These are phyloP conservation scores for Salvia sclarea DNA, from an alignment of 305 asterid species.

Conservation along the genomic window DNA sequence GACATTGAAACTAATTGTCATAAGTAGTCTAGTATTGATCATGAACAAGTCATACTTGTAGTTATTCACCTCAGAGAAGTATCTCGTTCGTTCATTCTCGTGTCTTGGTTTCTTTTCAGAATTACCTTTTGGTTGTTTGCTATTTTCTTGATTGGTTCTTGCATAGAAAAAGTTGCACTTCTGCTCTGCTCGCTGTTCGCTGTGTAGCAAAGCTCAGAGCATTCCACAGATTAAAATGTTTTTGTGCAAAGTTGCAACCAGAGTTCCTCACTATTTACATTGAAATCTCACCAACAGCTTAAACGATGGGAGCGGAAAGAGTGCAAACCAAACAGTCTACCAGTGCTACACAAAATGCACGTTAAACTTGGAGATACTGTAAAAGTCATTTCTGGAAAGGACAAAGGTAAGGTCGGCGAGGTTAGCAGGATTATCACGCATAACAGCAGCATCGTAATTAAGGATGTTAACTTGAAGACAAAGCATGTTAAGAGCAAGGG, in stretches of 20 bases:
- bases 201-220: not conserved
- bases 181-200: not conserved
- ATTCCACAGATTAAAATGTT: not conserved
- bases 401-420: conserved; percentile 89
- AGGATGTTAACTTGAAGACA: conserved; percentile 88
- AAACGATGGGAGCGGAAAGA: conserved; percentile 93
- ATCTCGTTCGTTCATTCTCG: not conserved
- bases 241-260: not conserved
- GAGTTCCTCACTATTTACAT: not conserved
- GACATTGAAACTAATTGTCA: not conserved
- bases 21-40: conserved; percentile 6
- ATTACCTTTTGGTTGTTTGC: not conserved
- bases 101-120: not conserved
- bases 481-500: conserved; percentile 85
- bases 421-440: conserved; percentile 65
- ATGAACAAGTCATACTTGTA: not conserved
- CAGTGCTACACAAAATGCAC: conserved; percentile 85
- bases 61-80: not conserved
- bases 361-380: conserved; percentile 92
- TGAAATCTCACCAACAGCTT: conserved; percentile 47
- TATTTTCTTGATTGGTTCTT: not conserved
- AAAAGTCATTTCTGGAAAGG: conserved; percentile 88
- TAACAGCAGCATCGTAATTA: conserved; percentile 67
- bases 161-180: not conserved
- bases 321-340: conserved; percentile 95